Evolutionary conservation across 306 rosid species (phyloP), one percentile per base, ranked within the genome.

Genomic region (Vachellia collinsii): DNA sequence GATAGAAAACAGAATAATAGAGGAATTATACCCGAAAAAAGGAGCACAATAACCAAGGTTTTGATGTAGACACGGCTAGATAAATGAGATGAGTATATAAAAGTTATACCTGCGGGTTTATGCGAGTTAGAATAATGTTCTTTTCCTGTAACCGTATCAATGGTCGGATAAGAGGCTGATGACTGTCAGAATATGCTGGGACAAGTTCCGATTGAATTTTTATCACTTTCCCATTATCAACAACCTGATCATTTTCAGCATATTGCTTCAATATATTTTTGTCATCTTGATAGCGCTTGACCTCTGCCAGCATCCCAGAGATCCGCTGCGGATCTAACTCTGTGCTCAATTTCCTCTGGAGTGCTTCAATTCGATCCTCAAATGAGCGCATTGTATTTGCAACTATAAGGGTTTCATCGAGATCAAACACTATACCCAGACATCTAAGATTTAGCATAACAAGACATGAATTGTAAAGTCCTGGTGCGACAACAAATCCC

Each of bases 311-410:
- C 97, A 96, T 93, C 53, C 98, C 92, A 34, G 96, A 79, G 71
- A 92, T 84, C 43, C 99, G 88, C 79, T 88, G 99, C 17, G 89
- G 89, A 85, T 96, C 99, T 75, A 81, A 82, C 86, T 96, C 99
- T 38, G 85, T 76, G 86, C 63, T 93, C 65, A 96, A 81, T 89
- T 96, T 96, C 77, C 99, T 87, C 88, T 93, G 98, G 25, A 96
- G 91, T 47, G 91, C 94, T 63, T 96, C 99, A 81, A 96, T 96
- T 84, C 97, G 86, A 83, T 96, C 99, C 88, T 96, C 99, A 75
- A 96, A 96, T 3, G 99, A 96, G 16, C 99, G 97, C 99, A 93
- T 91, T 86, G 99, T 96, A 80, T 96, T 96, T 50, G 99, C 99
- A 46, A 96, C 99, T 70, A 96, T 84, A 63, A 96, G 99, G 20